Evolutionary conservation across 257 asterid genomes (phyloP).

Genomic region (Scutellaria barbata): DNA sequence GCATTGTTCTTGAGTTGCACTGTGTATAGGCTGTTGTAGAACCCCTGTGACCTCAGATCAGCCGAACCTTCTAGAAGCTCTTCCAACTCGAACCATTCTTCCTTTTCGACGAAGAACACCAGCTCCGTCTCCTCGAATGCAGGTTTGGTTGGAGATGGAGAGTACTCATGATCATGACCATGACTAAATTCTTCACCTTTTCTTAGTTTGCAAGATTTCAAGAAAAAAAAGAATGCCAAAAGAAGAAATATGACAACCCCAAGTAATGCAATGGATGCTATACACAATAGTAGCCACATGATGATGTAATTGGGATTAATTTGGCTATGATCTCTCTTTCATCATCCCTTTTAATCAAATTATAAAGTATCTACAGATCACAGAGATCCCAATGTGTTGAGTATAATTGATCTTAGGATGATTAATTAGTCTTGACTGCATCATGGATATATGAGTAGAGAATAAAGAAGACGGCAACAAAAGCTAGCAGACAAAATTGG

Average conservation of each 20-base stretch:
- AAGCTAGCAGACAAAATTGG: no score
- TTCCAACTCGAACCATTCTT: conserved; percentile 47
- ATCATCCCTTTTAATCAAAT: no score
- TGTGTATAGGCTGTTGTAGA: conserved; percentile 48
- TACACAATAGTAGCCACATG: no score
- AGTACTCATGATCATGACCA: not conserved
- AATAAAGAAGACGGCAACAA: no score
- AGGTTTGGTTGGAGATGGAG: conserved; percentile 19
- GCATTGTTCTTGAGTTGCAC: conserved; percentile 39
- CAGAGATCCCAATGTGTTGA: no score
- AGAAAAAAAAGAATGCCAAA: conserved; percentile 9
- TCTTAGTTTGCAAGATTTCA: not conserved
- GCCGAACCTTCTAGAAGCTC: conserved; percentile 54
- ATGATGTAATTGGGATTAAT: no score
- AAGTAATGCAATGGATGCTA: conserved; percentile 9
- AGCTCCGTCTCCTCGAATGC: conserved; percentile 45
- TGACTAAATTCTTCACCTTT: no score
- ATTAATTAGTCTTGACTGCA: no score
- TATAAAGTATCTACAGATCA: no score
- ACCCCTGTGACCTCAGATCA: conserved; percentile 40
- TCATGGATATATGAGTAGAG: no score
- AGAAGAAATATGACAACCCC: conserved; percentile 28
- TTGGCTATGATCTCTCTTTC: no score
- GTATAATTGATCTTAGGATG: no score
- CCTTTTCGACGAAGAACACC: conserved; percentile 48